A percentile compares a stretch with the other conserved stretches of the same genome.
Evolutionary conservation across 768 basidiomycete genomes (phyloP).

Genomic region (Auricularia heimuer): DNA sequence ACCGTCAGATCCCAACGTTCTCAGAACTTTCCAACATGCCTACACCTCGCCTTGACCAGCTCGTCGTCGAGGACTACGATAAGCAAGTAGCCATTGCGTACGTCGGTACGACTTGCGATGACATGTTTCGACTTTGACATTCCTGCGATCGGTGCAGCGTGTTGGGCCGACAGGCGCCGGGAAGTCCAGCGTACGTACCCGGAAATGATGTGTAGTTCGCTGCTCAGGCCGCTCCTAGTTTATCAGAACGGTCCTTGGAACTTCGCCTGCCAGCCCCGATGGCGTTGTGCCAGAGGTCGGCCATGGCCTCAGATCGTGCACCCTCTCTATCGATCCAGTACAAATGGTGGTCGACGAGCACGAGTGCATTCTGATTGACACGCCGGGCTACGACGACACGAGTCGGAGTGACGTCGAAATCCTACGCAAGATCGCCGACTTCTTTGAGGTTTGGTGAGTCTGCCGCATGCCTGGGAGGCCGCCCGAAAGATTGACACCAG

Average conservation of each 20-base stretch:
- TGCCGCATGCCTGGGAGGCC: neutral
- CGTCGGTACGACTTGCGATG: neutral
- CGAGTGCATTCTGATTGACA: constrained; percentile 7
- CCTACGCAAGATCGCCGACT: constrained; percentile 17
- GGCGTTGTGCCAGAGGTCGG: constrained; percentile 3
- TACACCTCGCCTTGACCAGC: neutral
- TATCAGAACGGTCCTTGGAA: neutral
- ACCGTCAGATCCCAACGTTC: neutral
- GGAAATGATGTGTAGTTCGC: neutral
- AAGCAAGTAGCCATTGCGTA: neutral
- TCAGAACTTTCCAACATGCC: neutral
- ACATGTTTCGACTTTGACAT: neutral
- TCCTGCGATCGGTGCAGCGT: neutral
- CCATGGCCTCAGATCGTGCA: constrained; percentile 9
- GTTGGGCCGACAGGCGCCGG: neutral
- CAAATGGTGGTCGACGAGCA: neutral
- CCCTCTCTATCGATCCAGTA: constrained; percentile 6
- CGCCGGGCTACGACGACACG: constrained; percentile 17
- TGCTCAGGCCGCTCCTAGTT: neutral
- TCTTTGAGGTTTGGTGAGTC: neutral
- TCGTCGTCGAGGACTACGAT: neutral
- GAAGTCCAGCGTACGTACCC: neutral
- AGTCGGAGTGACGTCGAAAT: constrained; percentile 16
- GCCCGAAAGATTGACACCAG: neutral
- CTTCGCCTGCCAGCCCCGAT: neutral